phyloP scores from a whole-genome alignment of 352 stramenopile species.

The Phytophthora litchii region DNA sequence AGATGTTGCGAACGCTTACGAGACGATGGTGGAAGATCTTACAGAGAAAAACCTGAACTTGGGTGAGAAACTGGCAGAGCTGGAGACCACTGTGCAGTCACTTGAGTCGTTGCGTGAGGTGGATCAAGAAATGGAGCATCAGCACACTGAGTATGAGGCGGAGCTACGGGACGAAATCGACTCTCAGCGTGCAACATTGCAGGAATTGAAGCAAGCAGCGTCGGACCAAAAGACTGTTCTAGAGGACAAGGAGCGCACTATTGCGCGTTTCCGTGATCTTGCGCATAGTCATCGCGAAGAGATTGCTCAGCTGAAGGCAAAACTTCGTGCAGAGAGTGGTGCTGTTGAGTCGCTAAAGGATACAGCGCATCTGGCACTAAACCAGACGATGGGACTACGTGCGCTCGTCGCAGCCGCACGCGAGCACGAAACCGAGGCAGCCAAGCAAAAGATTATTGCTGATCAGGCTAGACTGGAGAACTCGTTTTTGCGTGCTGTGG shows the following conservation, averaged over 20 bases:
- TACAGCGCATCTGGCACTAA: constrained; percentile 72
- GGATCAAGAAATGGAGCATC: constrained; percentile 90
- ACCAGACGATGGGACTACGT: constrained; percentile 78
- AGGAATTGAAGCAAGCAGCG: constrained; percentile 64
- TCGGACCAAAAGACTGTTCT: constrained; percentile 61
- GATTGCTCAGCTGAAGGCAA: constrained; percentile 72
- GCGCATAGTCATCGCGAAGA: constrained; percentile 73
- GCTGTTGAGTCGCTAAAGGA: constrained; percentile 79
- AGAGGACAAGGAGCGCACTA: constrained; percentile 83
- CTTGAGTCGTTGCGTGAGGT: constrained; percentile 85
- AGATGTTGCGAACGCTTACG: constrained; percentile 86
- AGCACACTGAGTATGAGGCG: constrained; percentile 83
- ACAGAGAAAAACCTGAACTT: constrained; percentile 89
- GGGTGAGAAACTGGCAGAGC: constrained; percentile 79
- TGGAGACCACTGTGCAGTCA: constrained; percentile 73
- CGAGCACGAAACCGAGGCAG: constrained; percentile 71
- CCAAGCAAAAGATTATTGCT: constrained; percentile 70
- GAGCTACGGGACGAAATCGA: constrained; percentile 80
- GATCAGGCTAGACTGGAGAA: constrained; percentile 74
- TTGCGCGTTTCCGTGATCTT: constrained; percentile 79
- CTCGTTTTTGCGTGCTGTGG: constrained; percentile 63
- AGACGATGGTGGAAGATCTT: constrained; percentile 88
- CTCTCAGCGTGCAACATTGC: constrained; percentile 49
- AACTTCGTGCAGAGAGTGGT: constrained; percentile 72
- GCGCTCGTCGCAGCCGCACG: constrained; percentile 58